Evolutionary conservation across 1,284 basidiomycete genomes (phyloP).

Genomic region (Hemileia vastatrix): DNA sequence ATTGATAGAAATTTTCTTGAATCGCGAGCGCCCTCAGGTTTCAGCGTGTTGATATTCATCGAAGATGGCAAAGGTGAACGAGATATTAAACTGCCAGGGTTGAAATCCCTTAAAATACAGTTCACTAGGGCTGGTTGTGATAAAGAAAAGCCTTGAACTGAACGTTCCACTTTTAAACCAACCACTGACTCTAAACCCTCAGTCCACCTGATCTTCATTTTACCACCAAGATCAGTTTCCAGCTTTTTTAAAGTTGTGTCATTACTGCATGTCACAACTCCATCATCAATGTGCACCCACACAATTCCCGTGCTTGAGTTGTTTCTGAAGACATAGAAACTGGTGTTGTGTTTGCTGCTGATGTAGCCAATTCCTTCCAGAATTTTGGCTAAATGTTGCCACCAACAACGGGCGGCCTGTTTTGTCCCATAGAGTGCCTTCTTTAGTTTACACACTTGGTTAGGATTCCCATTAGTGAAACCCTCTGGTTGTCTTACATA

Average conservation of each 20-base stretch:
- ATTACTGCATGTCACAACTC: not conserved
- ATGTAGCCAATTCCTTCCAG: not conserved
- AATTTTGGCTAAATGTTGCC: constrained; percentile 3
- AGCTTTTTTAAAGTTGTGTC: not conserved
- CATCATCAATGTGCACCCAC: constrained; percentile 1
- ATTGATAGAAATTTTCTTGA: too few relatives aligned
- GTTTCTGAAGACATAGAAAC: not conserved
- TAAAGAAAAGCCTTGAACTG: too few relatives aligned
- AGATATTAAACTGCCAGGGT: too few relatives aligned
- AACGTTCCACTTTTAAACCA: not conserved
- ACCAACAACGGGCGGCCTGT: constrained; percentile 5
- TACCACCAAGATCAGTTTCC: not conserved
- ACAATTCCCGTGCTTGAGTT: not conserved
- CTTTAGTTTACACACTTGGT: not conserved
- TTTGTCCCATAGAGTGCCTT: constrained; percentile 2
- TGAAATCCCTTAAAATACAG: too few relatives aligned
- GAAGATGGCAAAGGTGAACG: too few relatives aligned
- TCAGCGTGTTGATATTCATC: too few relatives aligned
- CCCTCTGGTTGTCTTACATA: constrained; percentile 1
- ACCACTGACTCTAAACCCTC: not conserved
- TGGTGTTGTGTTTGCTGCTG: not conserved
- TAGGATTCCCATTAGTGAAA: not conserved
- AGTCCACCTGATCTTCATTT: not conserved
- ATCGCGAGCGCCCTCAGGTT: too few relatives aligned
- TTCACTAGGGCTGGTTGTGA: too few relatives aligned